These are phyloP conservation scores for Moesziomyces parantarcticus DNA, from an alignment of 1,284 basidiomycete species.

Conservation along the genomic window DNA sequence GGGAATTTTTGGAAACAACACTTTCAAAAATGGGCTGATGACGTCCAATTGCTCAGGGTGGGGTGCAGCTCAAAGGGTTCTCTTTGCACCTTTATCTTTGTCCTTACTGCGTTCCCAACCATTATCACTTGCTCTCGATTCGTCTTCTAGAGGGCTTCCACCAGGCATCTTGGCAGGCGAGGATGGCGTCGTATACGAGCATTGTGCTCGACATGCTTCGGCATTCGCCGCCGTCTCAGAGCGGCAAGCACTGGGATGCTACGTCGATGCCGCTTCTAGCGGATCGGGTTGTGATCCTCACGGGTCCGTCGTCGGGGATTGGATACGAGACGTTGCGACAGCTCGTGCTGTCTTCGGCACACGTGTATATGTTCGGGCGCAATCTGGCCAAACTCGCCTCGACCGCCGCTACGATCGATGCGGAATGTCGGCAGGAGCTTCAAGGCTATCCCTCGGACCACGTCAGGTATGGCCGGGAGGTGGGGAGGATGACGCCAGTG, in stretches of 20 bases:
- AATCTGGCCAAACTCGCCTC: constrained; percentile 8
- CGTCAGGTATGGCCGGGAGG: not conserved
- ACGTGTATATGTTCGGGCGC: constrained; percentile 54
- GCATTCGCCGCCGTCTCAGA: constrained; percentile 1
- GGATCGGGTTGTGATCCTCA: constrained; percentile 54
- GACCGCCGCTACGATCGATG: constrained; percentile 4
- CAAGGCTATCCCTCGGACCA: not conserved
- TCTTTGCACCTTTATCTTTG: no score
- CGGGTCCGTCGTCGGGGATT: constrained; percentile 60
- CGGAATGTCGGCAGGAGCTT: constrained; percentile 8
- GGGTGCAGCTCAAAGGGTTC: no score
- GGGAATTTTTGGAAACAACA: no score
- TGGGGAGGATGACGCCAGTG: constrained; percentile 33
- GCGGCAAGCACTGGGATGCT: constrained; percentile 23
- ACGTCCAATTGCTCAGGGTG: no score
- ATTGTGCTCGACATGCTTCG: constrained; percentile 22
- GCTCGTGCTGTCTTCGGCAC: constrained; percentile 50
- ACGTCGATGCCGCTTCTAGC: constrained; percentile 23
- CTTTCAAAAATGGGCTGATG: no score
- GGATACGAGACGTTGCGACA: constrained; percentile 53
- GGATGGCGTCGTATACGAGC: constrained; percentile 35
- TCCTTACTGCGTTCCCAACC: no score
- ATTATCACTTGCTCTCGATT: no score
- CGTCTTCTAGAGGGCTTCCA: no score
- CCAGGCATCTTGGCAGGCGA: not conserved